These are phyloP conservation scores for Borovskyia barvae DNA, from an alignment of 208 protist species.

Conservation along the genomic window DNA sequence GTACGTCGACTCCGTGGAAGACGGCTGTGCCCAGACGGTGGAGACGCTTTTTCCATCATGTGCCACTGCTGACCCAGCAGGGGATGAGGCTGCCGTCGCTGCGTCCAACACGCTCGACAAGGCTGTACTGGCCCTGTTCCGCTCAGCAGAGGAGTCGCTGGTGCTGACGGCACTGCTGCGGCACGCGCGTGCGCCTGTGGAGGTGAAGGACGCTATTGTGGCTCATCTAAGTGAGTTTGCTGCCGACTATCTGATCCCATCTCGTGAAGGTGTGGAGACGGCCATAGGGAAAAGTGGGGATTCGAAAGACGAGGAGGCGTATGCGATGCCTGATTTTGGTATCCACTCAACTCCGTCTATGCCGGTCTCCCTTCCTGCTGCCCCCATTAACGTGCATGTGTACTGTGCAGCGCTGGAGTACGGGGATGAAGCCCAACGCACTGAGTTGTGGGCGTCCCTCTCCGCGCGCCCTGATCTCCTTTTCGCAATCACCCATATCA, in stretches of 20 bases:
- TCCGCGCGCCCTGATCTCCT: slow-evolving; percentile 22
- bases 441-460: slow-evolving; percentile 53
- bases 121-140: slow-evolving; percentile 41
- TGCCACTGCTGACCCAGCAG: slow-evolving; percentile 18
- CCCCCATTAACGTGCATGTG: slow-evolving; percentile 39
- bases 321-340: slow-evolving; percentile 75
- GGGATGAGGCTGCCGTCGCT: slow-evolving; percentile 16
- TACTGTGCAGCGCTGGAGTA: slow-evolving; percentile 68
- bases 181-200: slow-evolving; percentile 46
- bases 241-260: slow-evolving; percentile 52
- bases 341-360: not conserved
- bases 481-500: slow-evolving; percentile 34
- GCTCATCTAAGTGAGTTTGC: slow-evolving; percentile 72
- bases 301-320: slow-evolving; percentile 20
- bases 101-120: slow-evolving; percentile 36
- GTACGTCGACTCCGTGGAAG: slow-evolving; percentile 45
- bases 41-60: slow-evolving; percentile 31
- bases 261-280: not conserved
- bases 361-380: not conserved
- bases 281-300: no score
- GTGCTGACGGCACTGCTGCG: slow-evolving; percentile 65
- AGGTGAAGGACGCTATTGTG: slow-evolving; percentile 76
- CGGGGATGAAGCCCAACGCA: slow-evolving; percentile 68
- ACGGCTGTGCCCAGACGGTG: slow-evolving; percentile 42
- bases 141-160: slow-evolving; percentile 50